phyloP scores from a whole-genome alignment of 805 yeast species.

The Wickerhamiella qilinensis region DNA sequence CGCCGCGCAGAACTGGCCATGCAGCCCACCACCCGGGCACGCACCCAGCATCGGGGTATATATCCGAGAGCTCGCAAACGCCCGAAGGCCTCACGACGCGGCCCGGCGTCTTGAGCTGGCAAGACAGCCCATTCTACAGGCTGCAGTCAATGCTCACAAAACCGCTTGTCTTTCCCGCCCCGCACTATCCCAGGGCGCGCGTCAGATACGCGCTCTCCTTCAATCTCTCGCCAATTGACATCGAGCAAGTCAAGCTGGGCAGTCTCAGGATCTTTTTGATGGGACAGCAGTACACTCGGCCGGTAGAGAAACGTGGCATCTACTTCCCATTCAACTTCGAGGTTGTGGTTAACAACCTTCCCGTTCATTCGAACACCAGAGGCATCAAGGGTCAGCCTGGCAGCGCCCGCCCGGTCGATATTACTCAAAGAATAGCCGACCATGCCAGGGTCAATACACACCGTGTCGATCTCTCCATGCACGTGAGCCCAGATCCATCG shows the following conservation, averaged over 20 bases:
- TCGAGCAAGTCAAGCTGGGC: conserved; percentile 21
- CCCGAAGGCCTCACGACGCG: not conserved
- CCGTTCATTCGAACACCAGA: conserved; percentile 34
- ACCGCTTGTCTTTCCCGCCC: conserved; percentile 5
- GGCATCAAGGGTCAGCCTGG: conserved; percentile 70
- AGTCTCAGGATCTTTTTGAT: conserved; percentile 33
- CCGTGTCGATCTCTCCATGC: conserved; percentile 20
- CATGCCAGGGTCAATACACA: not conserved
- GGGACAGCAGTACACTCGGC: conserved; percentile 25
- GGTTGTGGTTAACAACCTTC: conserved; percentile 38
- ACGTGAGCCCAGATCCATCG: conserved; percentile 39
- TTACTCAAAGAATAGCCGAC: conserved; percentile 34
- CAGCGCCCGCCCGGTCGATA: conserved; percentile 66
- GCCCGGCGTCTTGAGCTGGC: not conserved
- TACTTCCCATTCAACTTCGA: conserved; percentile 64
- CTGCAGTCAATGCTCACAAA: not conserved
- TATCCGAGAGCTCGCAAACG: no score
- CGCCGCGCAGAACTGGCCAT: no score
- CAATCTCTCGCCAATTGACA: conserved; percentile 29
- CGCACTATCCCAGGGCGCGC: conserved; percentile 7
- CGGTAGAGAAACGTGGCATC: conserved; percentile 18
- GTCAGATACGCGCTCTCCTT: conserved; percentile 20
- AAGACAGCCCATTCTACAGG: not conserved
- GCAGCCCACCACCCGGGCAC: no score
- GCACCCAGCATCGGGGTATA: no score